Evolutionary conservation across 2,329 filamentous ascomycete genomes (phyloP).

Genomic region (Aspergillus fructus): DNA sequence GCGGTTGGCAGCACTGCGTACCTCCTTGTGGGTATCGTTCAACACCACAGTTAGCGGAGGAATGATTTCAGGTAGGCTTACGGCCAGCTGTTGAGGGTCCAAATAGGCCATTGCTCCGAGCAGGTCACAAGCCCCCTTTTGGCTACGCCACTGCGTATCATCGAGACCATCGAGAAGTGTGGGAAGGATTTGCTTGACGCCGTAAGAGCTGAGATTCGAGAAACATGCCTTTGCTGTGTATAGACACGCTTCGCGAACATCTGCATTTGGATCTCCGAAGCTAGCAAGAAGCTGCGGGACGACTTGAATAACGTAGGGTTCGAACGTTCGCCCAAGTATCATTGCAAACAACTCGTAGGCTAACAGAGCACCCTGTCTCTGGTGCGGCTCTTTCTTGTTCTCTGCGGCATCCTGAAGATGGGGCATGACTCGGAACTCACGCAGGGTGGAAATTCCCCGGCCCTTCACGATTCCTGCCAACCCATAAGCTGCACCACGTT

Average conservation of each 20-base stretch:
- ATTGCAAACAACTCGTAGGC: slow-evolving; percentile 88
- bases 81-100: slow-evolving; percentile 88
- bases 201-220: slow-evolving; percentile 86
- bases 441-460: slow-evolving; percentile 76
- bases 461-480: slow-evolving; percentile 86
- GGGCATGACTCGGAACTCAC: slow-evolving; percentile 82
- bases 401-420: slow-evolving; percentile 80
- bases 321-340: slow-evolving; percentile 83
- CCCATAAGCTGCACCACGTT: slow-evolving; percentile 92
- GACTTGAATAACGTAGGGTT: slow-evolving; percentile 94
- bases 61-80: slow-evolving; percentile 93
- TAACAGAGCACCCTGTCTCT: slow-evolving; percentile 83
- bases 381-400: slow-evolving; percentile 89
- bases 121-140: slow-evolving; percentile 95
- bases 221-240: slow-evolving; percentile 95
- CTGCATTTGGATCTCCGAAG: slow-evolving; percentile 83
- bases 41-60: slow-evolving; percentile 90
- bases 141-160: slow-evolving; percentile 95
- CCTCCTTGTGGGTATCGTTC: slow-evolving; percentile 98
- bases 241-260: slow-evolving; percentile 89
- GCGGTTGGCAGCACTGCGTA: slow-evolving; percentile 85
- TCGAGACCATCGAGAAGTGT: slow-evolving; percentile 89
- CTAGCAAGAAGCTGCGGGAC: slow-evolving; percentile 85
- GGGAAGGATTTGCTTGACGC: slow-evolving; percentile 91
- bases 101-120: slow-evolving; percentile 98